Evolutionary conservation across 2,329 filamentous ascomycete species (phyloP), one percentile per base, ranked within the genome.

Genomic region (Monilinia fructicola): DNA sequence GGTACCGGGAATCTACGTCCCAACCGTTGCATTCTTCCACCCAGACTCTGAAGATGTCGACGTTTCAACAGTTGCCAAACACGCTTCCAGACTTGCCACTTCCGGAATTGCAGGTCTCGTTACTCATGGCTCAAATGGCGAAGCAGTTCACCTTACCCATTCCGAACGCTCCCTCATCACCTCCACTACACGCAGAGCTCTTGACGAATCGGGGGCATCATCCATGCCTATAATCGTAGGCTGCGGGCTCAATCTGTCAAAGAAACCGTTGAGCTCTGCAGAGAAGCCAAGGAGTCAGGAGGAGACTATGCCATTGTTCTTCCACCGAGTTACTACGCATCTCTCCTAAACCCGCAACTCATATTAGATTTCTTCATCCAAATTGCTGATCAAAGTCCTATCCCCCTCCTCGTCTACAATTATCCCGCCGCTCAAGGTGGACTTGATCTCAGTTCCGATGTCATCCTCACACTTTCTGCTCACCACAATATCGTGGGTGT

Each of bases 361-460:
- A 77, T 88, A 28, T 78, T 82, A 54, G 79, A 81, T 44, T 86
- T 85, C 74, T 88, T 87, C 78, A 77, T 77, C 35, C 81, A 71
- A 42, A 67, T 70, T 78, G 78, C 76, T 10, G 77, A 79, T 60
- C 71, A 73, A 35, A 77, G 74, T 44, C 78, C 76, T 0, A 76
- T 82, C 31, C 80, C 80, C 1, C 73, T 82, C 12, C 69, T 82
- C 4, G 78, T 82, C 50, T 82, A 83, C 74, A 82, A 82, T 69
- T 82, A 79, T 72, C 81, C 81, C 4, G 78, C 76, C 28, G 78
- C 81, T 2, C 76, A 78, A 16, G 73, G 77, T 1, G 80, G 80
- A 1, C 69, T 82, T 2, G 79, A 82, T 69, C 74, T 82, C 40
- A 79, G 80, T 70, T 81, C 79, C 1, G 74, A 77, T 40, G 76